Conservation (phyloP, 1,284 basidiomycete species). For the Sporisorium exsertum region DNA sequence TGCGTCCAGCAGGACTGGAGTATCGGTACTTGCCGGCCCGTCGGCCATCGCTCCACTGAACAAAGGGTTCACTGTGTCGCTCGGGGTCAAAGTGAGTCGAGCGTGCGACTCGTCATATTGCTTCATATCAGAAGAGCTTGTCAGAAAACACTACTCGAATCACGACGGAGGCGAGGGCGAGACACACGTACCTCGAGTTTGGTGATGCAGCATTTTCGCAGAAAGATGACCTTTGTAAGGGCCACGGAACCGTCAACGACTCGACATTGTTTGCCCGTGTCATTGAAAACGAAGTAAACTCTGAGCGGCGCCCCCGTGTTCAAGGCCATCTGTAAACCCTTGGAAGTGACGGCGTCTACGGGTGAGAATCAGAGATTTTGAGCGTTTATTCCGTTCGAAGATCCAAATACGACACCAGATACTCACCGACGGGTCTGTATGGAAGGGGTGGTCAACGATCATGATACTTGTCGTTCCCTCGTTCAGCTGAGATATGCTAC, state of each 20-base stretch:
- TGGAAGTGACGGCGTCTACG: background rate
- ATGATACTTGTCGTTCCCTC: background rate
- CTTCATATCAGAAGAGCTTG: background rate
- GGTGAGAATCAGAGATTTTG: background rate
- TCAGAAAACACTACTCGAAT: background rate
- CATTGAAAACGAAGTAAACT: slow-evolving; percentile 7
- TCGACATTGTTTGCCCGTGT: slow-evolving; percentile 4
- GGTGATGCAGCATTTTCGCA: slow-evolving; percentile 17
- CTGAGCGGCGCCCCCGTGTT: slow-evolving; percentile 2
- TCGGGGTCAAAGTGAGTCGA: slow-evolving; percentile 4
- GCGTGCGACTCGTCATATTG: background rate
- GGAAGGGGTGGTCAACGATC: background rate
- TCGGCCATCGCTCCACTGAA: no score
- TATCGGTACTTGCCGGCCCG: background rate
- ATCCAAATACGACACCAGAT: background rate
- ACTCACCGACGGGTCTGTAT: slow-evolving; percentile 22
- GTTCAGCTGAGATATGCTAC: background rate
- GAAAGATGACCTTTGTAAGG: slow-evolving; percentile 9
- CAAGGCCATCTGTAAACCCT: slow-evolving; percentile 2
- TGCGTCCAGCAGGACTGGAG: background rate
- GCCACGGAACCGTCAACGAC: slow-evolving; percentile 16
- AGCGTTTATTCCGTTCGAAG: background rate
- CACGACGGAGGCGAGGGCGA: background rate
- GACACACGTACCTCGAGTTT: slow-evolving; percentile 15
- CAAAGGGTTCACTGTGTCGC: background rate